These are phyloP conservation scores for Geotrichum carabidarum DNA, from an alignment of 1,139 yeast genomes.

Conservation along the genomic window DNA sequence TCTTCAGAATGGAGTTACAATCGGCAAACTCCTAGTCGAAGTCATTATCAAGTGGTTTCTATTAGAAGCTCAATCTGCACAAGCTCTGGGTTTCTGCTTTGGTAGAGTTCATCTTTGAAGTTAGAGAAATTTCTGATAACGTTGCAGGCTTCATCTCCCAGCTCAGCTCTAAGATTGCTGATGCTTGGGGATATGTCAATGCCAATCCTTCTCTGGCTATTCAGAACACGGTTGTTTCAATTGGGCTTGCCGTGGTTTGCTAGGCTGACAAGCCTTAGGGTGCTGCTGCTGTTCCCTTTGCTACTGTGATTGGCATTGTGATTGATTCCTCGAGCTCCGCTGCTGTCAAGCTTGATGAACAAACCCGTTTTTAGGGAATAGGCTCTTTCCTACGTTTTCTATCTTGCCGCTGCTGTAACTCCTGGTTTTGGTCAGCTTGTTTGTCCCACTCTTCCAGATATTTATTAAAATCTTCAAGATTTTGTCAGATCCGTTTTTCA, in stretches of 20 bases:
- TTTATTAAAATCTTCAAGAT: constrained; percentile 14
- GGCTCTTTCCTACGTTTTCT: constrained; percentile 31
- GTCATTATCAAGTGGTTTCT: constrained; percentile 55
- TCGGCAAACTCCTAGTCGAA: constrained; percentile 28
- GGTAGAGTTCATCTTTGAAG: constrained; percentile 36
- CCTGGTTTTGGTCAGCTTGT: constrained; percentile 28
- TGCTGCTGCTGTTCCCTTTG: constrained; percentile 19
- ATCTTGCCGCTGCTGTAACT: constrained; percentile 20
- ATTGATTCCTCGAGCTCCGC: constrained; percentile 17
- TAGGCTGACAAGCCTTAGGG: constrained; percentile 24
- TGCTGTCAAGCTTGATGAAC: constrained; percentile 29
- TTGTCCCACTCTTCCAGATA: constrained; percentile 12
- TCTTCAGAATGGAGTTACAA: constrained; percentile 20
- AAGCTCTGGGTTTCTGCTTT: constrained; percentile 63
- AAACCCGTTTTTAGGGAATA: constrained; percentile 23
- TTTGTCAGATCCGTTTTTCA: constrained; percentile 21
- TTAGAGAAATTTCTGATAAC: constrained; percentile 21
- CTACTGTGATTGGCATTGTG: constrained; percentile 17
- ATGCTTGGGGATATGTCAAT: constrained; percentile 40
- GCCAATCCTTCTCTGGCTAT: constrained; percentile 30
- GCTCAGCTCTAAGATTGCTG: constrained; percentile 39
- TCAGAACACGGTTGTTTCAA: constrained; percentile 32
- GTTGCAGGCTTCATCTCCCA: constrained; percentile 30
- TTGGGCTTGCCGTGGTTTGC: constrained; percentile 34
- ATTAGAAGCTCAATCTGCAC: constrained; percentile 58